Evolutionary conservation across 345 rosid genomes (phyloP), one percentile per base, ranked within the genome.

Genomic region (Ceriops zippeliana): DNA sequence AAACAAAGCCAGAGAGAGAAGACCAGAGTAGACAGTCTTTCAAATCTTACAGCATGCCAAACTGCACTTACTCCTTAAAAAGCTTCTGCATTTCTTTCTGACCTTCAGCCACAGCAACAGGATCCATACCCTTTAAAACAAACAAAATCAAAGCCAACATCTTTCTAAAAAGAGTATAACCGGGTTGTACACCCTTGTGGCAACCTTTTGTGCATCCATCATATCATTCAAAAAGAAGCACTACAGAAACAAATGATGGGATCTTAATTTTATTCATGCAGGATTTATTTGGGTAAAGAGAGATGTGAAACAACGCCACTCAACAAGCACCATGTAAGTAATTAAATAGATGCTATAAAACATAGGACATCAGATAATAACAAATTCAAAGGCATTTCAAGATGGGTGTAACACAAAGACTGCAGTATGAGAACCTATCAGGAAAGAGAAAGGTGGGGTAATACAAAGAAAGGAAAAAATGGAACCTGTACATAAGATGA

Each of bases 41-140:
- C 27, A 42, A 42, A 42, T 26, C 58, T 22, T 54, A 5, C 24
- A 54, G 52, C 61, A 42, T 63, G 70, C 31, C 46, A 24, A 68
- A 64, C 65, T 76, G 64, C 75, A 62, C 96, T 86, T 84, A 92
- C 96, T 90, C 91, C 37, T 76, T 85, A 72, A 90, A 87, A 78
- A 92, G 75, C 74, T 79, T 80, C 80, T 84, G 61, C 91, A 92
- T 85, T 78, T 82, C 75, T 61, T 83, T 80, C 59, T 90, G 86
- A 67, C 90, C 89, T 57, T 90, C 92, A 54, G 78, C 71, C 62
- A 83, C 64, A 11, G 86, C 75, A 51, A 61, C 47, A 2, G 87
- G 81, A 65, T 88, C 89, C 87, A 75, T 78, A 63, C 73, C 87
- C 91, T 91, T 77, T 21, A 53, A 53, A 24, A 13, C 9, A 20